phyloP scores from a whole-genome alignment of 345 rosid species.

The Eucalyptus dawsonii region DNA sequence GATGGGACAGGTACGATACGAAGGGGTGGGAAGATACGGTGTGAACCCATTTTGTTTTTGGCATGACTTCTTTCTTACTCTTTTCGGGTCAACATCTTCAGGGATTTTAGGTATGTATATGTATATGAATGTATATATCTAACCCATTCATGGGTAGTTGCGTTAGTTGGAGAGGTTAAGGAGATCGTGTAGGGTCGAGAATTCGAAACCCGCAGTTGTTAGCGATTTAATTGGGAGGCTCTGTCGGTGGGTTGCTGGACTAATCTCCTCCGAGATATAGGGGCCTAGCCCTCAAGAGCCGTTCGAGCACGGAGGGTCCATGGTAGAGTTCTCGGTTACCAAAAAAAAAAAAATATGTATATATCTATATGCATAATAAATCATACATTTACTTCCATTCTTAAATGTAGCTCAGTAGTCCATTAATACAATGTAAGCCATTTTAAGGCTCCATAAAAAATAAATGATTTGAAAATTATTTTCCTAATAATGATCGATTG shows the following conservation, averaged over 20 bases:
- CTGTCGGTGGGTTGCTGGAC: accelerated
- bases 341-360: neutral
- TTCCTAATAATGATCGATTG: neutral
- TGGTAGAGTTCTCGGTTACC: accelerated
- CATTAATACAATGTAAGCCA: neutral
- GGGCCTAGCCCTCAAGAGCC: too few relatives aligned
- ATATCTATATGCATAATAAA: too few relatives aligned
- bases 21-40: neutral
- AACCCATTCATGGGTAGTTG: too few relatives aligned
- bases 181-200: too few relatives aligned
- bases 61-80: neutral
- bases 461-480: neutral
- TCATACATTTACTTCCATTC: neutral
- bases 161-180: too few relatives aligned
- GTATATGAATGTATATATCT: neutral
- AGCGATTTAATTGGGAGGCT: too few relatives aligned
- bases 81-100: neutral
- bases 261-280: too few relatives aligned
- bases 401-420: neutral
- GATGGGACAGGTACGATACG: neutral
- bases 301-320: accelerated
- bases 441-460: neutral
- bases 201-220: too few relatives aligned
- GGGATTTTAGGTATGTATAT: neutral
- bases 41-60: neutral